Percentiles rank a stretch among this genome's conserved stretches.
Evolutionary conservation across 2,329 filamentous ascomycete genomes (phyloP).

Genomic region (Gyromitra esculenta): DNA sequence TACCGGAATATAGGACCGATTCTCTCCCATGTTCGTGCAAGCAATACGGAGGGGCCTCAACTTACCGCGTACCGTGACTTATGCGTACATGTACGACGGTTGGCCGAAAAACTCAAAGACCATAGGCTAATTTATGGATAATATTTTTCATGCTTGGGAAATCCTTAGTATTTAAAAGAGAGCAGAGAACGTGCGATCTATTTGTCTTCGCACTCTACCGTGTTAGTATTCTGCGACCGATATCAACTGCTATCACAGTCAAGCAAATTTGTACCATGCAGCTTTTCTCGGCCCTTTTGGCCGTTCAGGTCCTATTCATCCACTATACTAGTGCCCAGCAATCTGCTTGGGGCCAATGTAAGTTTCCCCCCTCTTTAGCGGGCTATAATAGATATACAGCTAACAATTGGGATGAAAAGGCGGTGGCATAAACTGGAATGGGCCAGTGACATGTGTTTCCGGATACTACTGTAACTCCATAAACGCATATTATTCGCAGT

Average conservation of each 20-base stretch:
- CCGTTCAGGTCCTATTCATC: constrained; percentile 39
- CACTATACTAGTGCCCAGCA: constrained; percentile 60
- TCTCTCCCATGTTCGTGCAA: constrained; percentile 1
- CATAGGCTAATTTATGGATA: constrained; percentile 43
- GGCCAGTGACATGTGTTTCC: constrained; percentile 61
- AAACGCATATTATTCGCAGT: constrained; percentile 64
- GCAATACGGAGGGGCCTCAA: constrained; percentile 7
- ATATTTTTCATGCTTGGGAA: not conserved
- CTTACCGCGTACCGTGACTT: not conserved
- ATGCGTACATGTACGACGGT: not conserved
- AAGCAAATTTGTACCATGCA: constrained; percentile 5
- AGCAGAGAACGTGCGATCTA: not conserved
- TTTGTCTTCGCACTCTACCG: not conserved
- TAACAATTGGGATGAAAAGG: constrained; percentile 52
- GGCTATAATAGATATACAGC: not conserved
- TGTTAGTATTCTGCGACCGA: not conserved
- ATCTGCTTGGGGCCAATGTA: constrained; percentile 61
- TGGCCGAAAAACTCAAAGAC: constrained; percentile 8
- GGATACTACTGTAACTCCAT: constrained; percentile 61
- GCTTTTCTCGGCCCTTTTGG: not conserved
- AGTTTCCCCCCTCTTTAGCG: constrained; percentile 3
- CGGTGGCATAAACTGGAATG: constrained; percentile 61
- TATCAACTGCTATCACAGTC: not conserved
- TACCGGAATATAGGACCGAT: constrained; percentile 20
- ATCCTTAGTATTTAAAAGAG: not conserved